Base-by-base conservation (phyloP, 2,329 filamentous ascomycete species). In the Pestalotiopsis fici region DNA sequence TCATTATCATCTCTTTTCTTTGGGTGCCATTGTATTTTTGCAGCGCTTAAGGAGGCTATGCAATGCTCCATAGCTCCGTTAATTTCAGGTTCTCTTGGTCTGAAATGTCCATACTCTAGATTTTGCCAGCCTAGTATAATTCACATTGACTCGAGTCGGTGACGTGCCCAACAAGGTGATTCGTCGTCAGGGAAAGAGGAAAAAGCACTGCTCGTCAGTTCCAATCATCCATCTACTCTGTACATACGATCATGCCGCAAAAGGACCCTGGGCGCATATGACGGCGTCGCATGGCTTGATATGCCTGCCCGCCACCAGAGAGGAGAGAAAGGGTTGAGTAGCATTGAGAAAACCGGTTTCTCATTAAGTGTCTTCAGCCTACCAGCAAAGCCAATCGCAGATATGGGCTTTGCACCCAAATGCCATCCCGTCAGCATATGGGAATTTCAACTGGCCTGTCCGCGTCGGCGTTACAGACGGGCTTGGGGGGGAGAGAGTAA, bases 261-360 rank as follows among this genome's bases (percentile, higher is more conserved):
- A 18, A 50, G 43, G 21, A 27, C 55, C 55, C 55, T 31, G 13
- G 27, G 55, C 55, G 27, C 57, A 27, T 31, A 60, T 31, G 57
- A 31, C 28, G 25, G 57, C 31, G n/a, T 31, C 28, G 27, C 25
- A 37, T 60, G 57, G 25, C 57, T 60, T 7, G n/a, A n/a, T n/a
- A 12, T 15, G 57, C n/a, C 57, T 4, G n/a, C 15, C 28, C 28
- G 28, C 18, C 28, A 11, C 25, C 9, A 5, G 12, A 21, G 25
- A 31, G 31, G 31, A 35, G 31, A 31, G 15, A 11, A 12, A 27
- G 15, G 25, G 57, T 60, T 60, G 25, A 15, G 57, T 60, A 60
- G 57, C 28, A 37, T 57, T 31, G 31, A 37, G 57, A 37, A 60
- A 60, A 60, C 57, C 57, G 57, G 57, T 60, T 39, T 60, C 27